Evolutionary conservation across 1,139 yeast genomes (phyloP).

Genomic region (Geotrichum siamense): DNA sequence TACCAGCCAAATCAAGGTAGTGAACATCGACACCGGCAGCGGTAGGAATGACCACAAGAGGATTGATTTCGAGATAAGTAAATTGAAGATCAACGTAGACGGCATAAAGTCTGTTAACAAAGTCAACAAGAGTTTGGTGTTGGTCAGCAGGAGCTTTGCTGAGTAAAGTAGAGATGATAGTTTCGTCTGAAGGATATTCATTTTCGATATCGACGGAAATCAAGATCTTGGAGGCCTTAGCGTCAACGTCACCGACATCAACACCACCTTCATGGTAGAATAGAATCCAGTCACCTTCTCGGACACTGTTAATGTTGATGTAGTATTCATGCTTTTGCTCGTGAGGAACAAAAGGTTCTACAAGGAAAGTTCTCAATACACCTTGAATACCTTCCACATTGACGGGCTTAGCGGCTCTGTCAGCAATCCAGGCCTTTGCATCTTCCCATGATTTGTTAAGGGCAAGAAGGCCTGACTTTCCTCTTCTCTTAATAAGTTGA

Average conservation of each 20-base stretch:
- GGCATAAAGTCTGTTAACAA: slow-evolving; percentile 42
- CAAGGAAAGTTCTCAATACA: slow-evolving; percentile 38
- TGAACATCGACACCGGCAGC: slow-evolving; percentile 39
- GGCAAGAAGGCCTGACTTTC: slow-evolving; percentile 42
- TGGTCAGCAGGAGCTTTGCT: slow-evolving; percentile 38
- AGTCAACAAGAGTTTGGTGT: slow-evolving; percentile 39
- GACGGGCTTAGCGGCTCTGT: slow-evolving; percentile 39
- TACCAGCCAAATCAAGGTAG: slow-evolving; percentile 43
- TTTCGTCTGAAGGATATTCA: slow-evolving; percentile 38
- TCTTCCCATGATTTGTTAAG: slow-evolving; percentile 42
- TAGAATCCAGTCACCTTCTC: slow-evolving; percentile 44
- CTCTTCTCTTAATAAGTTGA: slow-evolving; percentile 43
- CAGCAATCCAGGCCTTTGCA: slow-evolving; percentile 39
- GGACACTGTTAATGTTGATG: slow-evolving; percentile 43
- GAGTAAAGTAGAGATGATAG: slow-evolving; percentile 33
- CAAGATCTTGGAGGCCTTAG: slow-evolving; percentile 41
- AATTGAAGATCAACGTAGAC: slow-evolving; percentile 44
- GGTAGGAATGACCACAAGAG: slow-evolving; percentile 41
- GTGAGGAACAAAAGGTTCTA: slow-evolving; percentile 44
- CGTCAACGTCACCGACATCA: slow-evolving; percentile 44
- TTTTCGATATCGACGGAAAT: slow-evolving; percentile 40
- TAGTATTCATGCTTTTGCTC: slow-evolving; percentile 42
- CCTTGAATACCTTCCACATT: slow-evolving; percentile 40
- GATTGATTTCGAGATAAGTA: slow-evolving; percentile 44
- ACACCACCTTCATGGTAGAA: slow-evolving; percentile 46